Evolutionary conservation across 106 monocot genomes (phyloP), one percentile per base, ranked within the genome.

Genomic region (Alisma plantagoaquatica): DNA sequence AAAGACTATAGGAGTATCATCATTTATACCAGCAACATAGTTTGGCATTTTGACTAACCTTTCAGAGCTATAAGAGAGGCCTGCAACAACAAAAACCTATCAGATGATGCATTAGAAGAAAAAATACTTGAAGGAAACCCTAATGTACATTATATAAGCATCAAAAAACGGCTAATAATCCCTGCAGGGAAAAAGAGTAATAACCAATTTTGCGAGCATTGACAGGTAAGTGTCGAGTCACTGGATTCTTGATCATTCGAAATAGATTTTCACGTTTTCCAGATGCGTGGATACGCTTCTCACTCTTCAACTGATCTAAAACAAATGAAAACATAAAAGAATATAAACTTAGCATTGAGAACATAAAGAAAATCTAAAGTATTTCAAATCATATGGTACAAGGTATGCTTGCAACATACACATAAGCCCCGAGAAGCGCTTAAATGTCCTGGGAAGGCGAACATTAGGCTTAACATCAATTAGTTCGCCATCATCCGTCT

Each of bases 391-490:
- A 9, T 18, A 41, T 19, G 18, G 26, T 12, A 18, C 3, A 30
- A 49, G 51, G 4, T 10, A 56, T 35, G 49, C 2, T 0, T 26
- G 29, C 21, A 49, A 74, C 96, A 76, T 82, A 89, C 96, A 82
- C 96, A 98, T 85, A 44, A 98, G 81, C 3, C 96, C 89, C 60
- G 65, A 81, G 54, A 98, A 98, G 21, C 96, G 75, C 64, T 82
- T 84, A 29, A 89, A 84, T 49, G 96, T 98, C 30, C 96, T 70
- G 15, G 96, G 96, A 56, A 98, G 79, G 4, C 84, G 84, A 51
- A 98, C 96, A 73, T 89, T 29, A 29, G 96, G 89, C 63, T 98
- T 98, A 62, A 89, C 76, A 51, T 98, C 89, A 76, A 98, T 74
- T 27, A 89, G 84, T 9, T 81, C 96, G 25, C 81, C 81, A 35